Evolutionary conservation across 2,329 filamentous ascomycete genomes (phyloP).

Genomic region (Trichoderma koningiopsis): DNA sequence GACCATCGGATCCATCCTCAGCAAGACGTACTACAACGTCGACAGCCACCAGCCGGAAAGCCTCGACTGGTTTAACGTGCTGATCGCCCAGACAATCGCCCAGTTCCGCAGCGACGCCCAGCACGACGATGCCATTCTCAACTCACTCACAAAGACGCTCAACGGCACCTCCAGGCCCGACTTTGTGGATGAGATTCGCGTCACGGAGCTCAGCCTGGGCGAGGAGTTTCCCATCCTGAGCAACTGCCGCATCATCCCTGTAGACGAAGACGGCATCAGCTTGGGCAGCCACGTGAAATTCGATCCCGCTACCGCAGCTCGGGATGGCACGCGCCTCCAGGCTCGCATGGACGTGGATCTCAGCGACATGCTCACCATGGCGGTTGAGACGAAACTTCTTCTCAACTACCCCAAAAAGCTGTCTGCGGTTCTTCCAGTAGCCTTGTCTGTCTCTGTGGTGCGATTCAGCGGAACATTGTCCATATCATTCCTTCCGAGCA

Average conservation of each 20-base stretch:
- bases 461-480: conserved; percentile 93
- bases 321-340: conserved; percentile 76
- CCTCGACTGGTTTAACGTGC: conserved; percentile 97
- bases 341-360: conserved; percentile 96
- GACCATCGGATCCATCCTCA: conserved; percentile 90
- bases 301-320: conserved; percentile 54
- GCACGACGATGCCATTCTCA: conserved; percentile 86
- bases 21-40: conserved; percentile 97
- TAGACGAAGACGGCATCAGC: conserved; percentile 73
- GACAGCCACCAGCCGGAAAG: conserved; percentile 95
- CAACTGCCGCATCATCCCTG: conserved; percentile 93
- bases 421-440: conserved; percentile 87
- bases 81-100: conserved; percentile 94
- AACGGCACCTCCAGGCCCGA: conserved; percentile 87
- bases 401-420: conserved; percentile 92
- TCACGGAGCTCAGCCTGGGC: conserved; percentile 90
- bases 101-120: conserved; percentile 93
- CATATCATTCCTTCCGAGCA: conserved; percentile 86
- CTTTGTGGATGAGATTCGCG: conserved; percentile 89
- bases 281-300: conserved; percentile 55
- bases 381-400: conserved; percentile 89
- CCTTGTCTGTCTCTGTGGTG: conserved; percentile 86
- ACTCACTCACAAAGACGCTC: conserved; percentile 78
- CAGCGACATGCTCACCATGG: conserved; percentile 92
- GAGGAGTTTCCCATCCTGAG: conserved; percentile 99